Percentiles rank a stretch among this genome's conserved stretches.
These are phyloP conservation scores for Geotrichum reessii DNA, from an alignment of 1,139 yeast genomes.

Conservation along the genomic window DNA sequence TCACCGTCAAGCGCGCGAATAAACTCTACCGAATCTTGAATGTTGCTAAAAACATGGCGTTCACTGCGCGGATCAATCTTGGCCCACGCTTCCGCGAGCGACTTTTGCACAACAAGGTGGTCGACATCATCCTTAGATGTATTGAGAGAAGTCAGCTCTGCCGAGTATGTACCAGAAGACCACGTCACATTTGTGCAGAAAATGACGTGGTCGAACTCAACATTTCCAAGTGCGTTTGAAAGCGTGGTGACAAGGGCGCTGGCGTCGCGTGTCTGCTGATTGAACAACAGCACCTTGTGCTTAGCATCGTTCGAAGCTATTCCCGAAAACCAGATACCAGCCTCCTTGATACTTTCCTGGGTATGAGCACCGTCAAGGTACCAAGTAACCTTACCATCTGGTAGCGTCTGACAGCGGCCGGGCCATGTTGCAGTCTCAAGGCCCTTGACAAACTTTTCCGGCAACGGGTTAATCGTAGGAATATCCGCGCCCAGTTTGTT, in stretches of 20 bases:
- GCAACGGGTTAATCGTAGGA: conserved; percentile 40
- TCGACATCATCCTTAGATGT: conserved; percentile 74
- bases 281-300: conserved; percentile 58
- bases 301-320: conserved; percentile 28
- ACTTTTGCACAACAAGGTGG: conserved; percentile 72
- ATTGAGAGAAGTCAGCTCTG: conserved; percentile 80
- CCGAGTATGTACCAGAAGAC: conserved; percentile 72
- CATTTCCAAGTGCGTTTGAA: conserved; percentile 39
- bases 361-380: conserved; percentile 96
- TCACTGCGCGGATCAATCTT: conserved; percentile 44
- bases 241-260: conserved; percentile 54
- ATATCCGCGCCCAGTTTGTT: conserved; percentile 41
- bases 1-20: conserved; percentile 38
- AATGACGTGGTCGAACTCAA: conserved; percentile 61
- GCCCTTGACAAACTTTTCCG: conserved; percentile 57
- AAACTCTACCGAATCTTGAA: conserved; percentile 66
- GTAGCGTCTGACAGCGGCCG: conserved; percentile 82
- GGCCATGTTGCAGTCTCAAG: conserved; percentile 76
- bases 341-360: conserved; percentile 71
- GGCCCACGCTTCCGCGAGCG: conserved; percentile 65
- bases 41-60: conserved; percentile 60
- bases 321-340: conserved; percentile 69
- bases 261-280: conserved; percentile 92
- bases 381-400: conserved; percentile 57
- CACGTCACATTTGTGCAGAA: conserved; percentile 92